These are phyloP conservation scores for Saitozyma sp. DNA, from an alignment of 768 basidiomycete species.

Conservation along the genomic window DNA sequence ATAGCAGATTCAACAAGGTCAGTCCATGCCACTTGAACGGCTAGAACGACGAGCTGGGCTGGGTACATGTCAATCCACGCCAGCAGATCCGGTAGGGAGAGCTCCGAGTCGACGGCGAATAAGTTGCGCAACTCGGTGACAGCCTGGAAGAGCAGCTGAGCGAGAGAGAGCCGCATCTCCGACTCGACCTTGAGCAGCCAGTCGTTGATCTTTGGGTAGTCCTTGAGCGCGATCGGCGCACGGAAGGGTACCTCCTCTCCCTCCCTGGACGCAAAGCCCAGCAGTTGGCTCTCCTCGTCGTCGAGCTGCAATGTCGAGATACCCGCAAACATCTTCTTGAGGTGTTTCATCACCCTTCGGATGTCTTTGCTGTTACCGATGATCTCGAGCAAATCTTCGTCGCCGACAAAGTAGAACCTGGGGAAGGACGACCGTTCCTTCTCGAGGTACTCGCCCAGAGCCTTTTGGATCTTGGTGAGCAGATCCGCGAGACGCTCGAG, in stretches of 20 bases:
- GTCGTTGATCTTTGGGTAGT: slow-evolving; percentile 97
- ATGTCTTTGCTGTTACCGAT: slow-evolving; percentile 99
- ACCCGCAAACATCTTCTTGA: slow-evolving; percentile 99
- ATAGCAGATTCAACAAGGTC: slow-evolving; percentile 68
- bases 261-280: slow-evolving; percentile 91
- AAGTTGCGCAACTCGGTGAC: slow-evolving; percentile 77
- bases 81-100: slow-evolving; percentile 69
- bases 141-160: slow-evolving; percentile 73
- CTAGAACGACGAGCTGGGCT: slow-evolving; percentile 93
- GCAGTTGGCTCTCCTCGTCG: slow-evolving; percentile 71
- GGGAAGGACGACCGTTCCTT: slow-evolving; percentile 97
- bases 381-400: slow-evolving; percentile 96
- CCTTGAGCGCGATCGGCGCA: slow-evolving; percentile 79
- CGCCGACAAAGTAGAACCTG: slow-evolving; percentile 98
- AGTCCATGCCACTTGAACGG: slow-evolving; percentile 94
- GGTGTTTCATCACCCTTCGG: slow-evolving; percentile 94
- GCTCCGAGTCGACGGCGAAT: slow-evolving; percentile 66
- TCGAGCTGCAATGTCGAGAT: slow-evolving; percentile 85
- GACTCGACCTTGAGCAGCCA: slow-evolving; percentile 91
- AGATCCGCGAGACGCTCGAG: slow-evolving; percentile 94
- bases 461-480: slow-evolving; percentile 97
- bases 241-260: slow-evolving; percentile 89
- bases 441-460: slow-evolving; percentile 96
- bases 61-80: slow-evolving; percentile 92
- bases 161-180: slow-evolving; percentile 88